These are phyloP conservation scores for Alternaria dauci DNA, from an alignment of 2,329 filamentous ascomycete species.

Conservation along the genomic window DNA sequence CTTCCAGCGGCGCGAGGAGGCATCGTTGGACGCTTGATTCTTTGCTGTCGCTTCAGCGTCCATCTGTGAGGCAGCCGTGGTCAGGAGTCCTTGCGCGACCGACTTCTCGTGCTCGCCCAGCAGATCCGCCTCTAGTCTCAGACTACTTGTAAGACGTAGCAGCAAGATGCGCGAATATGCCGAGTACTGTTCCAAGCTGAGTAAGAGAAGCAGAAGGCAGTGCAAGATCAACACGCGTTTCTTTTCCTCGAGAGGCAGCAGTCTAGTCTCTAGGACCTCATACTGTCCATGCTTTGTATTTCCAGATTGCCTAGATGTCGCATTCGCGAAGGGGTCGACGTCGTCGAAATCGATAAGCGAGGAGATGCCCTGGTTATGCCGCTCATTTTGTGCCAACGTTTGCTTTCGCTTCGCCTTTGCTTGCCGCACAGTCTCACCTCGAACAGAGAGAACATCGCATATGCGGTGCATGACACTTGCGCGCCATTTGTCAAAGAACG, in stretches of 20 bases:
- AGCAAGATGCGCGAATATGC: conserved; percentile 76
- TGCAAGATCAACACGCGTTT: conserved; percentile 74
- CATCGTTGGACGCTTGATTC: conserved; percentile 73
- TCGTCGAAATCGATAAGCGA: conserved; percentile 40
- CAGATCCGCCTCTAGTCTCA: conserved; percentile 69
- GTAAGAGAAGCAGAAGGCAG: conserved; percentile 71
- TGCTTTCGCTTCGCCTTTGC: conserved; percentile 47
- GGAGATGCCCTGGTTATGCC: conserved; percentile 32
- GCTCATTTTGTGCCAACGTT: conserved; percentile 26
- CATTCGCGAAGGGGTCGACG: conserved; percentile 30
- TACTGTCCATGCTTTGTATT: conserved; percentile 30
- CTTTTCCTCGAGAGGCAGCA: conserved; percentile 46
- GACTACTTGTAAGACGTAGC: conserved; percentile 72
- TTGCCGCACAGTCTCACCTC: conserved; percentile 38
- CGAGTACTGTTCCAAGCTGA: conserved; percentile 79
- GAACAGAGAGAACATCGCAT: conserved; percentile 65
- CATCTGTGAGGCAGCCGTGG: conserved; percentile 72
- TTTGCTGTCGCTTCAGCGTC: conserved; percentile 77
- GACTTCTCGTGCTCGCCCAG: conserved; percentile 76
- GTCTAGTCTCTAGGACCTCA: conserved; percentile 49
- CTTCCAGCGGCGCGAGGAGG: conserved; percentile 71
- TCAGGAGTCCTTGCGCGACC: conserved; percentile 74
- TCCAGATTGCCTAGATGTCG: background rate
- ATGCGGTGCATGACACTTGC: conserved; percentile 72
- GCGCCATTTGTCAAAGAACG: conserved; percentile 83